Base-by-base conservation (phyloP, 192 early-diverging fungal species). In the Haplosporangium gracile region DNA sequence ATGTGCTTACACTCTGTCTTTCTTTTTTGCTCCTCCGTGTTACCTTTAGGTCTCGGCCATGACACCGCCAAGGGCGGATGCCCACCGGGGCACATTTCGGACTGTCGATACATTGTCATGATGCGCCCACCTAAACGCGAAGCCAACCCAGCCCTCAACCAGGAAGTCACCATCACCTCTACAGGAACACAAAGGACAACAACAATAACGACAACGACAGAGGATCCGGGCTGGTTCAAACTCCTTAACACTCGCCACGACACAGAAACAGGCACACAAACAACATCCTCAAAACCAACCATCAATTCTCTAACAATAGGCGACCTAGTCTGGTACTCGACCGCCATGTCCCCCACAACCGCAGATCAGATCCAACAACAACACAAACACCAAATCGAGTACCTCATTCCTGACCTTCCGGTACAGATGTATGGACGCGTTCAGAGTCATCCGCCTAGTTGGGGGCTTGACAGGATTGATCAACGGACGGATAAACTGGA, bases 381-480 rank as follows among this genome's bases (percentile, higher is more conserved):
- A 38, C 60, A 74, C 36, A 22, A 42, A 22, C 84, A 81, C 60
- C 40, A 70, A 22, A 86, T 86, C 57, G 81, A 81, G 24, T 81
- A 86, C 40, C 43, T 81, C 1, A 86, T 78, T 34, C 84, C 84
- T 1, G 84, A 86, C 29, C 65, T 86, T 0, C 79, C 79, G 2
- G 76, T 81, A 1, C 47, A 77, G 68, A 57, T 78, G 43, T 81
- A 86, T 36, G 84, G 79, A 39, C 84, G 76, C 0, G 75, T 81
- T 11, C 84, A 86, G 55, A 74, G 51, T 32, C 63, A 74, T 9
- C 84, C 84, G 29, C 84, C 84, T 5, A 86, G 79, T 36, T 86
- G 84, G 84, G 84, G 79, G 10, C 72, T 86, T 7, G 84, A 86
- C 68, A 75, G 84, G 40, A 86, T 86, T 13, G 84, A 86, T 24